Conservation (phyloP, 2,329 filamentous ascomycete species). For the Aaosphaeria arxii region DNA sequence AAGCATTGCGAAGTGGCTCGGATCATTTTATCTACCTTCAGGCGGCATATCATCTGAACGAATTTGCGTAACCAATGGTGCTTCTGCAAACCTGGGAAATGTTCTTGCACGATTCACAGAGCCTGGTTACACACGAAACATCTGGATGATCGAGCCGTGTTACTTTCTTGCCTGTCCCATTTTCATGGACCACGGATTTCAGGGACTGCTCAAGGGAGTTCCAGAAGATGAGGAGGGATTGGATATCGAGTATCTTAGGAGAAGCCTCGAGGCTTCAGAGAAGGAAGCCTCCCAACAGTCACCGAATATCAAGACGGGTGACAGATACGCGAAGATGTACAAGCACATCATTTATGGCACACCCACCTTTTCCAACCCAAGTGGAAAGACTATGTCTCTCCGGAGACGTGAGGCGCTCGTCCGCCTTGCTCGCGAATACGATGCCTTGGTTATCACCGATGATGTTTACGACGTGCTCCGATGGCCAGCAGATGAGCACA, state of each 20-base stretch:
- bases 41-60: conserved; percentile 45
- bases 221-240: conserved; percentile 73
- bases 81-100: conserved; percentile 72
- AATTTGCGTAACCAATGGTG: conserved; percentile 77
- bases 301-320: conserved; percentile 52
- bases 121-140: conserved; percentile 63
- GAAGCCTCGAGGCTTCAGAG: conserved; percentile 46
- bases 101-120: conserved; percentile 75
- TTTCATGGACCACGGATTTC: conserved; percentile 70
- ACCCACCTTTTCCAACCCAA: conserved; percentile 82
- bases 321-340: conserved; percentile 68
- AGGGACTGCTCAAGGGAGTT: conserved; percentile 61
- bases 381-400: conserved; percentile 72
- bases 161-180: conserved; percentile 76
- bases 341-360: conserved; percentile 80
- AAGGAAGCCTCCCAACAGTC: conserved; percentile 21
- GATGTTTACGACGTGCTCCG: conserved; percentile 56
- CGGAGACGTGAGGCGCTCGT: conserved; percentile 65
- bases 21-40: conserved; percentile 52
- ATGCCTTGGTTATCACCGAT: conserved; percentile 72
- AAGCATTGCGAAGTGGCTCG: conserved; percentile 66
- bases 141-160: conserved; percentile 78
- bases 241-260: conserved; percentile 58
- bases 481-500: conserved; percentile 70
- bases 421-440: conserved; percentile 65